phyloP scores from a whole-genome alignment of 345 rosid genomes.

The Bretschneidera sinensis region DNA sequence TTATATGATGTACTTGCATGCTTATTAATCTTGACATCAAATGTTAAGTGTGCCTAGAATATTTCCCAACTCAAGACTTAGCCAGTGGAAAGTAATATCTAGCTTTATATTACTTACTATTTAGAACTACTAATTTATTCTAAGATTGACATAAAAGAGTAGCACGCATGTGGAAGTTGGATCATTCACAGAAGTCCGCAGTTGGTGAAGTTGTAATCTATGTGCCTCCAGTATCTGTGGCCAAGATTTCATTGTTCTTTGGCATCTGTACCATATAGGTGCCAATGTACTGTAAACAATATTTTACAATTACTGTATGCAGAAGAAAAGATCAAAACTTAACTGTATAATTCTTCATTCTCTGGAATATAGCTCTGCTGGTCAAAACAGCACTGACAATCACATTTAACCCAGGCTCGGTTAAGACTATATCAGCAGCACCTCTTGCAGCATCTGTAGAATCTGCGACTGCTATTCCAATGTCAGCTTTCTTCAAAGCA shows the following conservation, averaged over 20 bases:
- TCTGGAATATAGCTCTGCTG: constrained; percentile 94
- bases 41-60: neutral
- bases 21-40: neutral
- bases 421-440: constrained; percentile 84
- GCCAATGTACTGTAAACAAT: no score
- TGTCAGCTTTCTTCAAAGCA: constrained; percentile 94
- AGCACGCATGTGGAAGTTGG: neutral
- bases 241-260: no score
- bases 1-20: neutral
- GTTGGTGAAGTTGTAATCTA: neutral
- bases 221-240: no score
- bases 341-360: constrained; percentile 96
- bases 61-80: no score
- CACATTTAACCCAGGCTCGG: constrained; percentile 95
- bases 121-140: neutral
- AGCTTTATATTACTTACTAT: neutral
- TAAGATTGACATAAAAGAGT: neutral
- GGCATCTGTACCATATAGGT: neutral
- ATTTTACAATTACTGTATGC: neutral
- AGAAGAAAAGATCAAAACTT: constrained; percentile 18
- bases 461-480: constrained; percentile 96
- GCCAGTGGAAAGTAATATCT: neutral
- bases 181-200: neutral
- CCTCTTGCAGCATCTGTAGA: constrained; percentile 97
- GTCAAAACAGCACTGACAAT: constrained; percentile 92